Percentiles rank a stretch among this genome's conserved stretches.
These are phyloP conservation scores for Penicillium sp. DNA, from an alignment of 2,329 filamentous ascomycete species.

Conservation along the genomic window DNA sequence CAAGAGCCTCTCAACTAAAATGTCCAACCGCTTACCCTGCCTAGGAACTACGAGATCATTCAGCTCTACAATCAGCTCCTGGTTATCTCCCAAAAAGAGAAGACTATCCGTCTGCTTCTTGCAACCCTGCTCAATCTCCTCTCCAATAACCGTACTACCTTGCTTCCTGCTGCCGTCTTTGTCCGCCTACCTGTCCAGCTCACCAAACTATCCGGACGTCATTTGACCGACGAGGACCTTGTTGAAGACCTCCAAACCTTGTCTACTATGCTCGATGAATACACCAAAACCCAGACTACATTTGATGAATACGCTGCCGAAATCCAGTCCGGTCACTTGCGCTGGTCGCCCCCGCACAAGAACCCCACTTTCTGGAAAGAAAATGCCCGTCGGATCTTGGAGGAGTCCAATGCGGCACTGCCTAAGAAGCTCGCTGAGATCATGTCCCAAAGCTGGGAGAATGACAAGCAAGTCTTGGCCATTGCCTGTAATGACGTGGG, in stretches of 20 bases:
- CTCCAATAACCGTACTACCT: slow-evolving; percentile 64
- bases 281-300: slow-evolving; percentile 68
- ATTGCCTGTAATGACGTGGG: slow-evolving; percentile 93
- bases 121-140: slow-evolving; percentile 89
- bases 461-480: slow-evolving; percentile 80
- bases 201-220: slow-evolving; percentile 55
- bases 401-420: slow-evolving; percentile 76
- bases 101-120: slow-evolving; percentile 88
- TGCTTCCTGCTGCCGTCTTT: slow-evolving; percentile 81
- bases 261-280: slow-evolving; percentile 77
- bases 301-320: slow-evolving; percentile 75
- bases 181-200: slow-evolving; percentile 72
- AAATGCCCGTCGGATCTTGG: slow-evolving; percentile 83
- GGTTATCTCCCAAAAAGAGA: slow-evolving; percentile 92
- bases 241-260: slow-evolving; percentile 50
- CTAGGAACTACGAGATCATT: slow-evolving; percentile 87
- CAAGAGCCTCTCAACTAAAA: not conserved
- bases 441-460: slow-evolving; percentile 77
- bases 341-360: slow-evolving; percentile 90
- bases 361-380: slow-evolving; percentile 88
- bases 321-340: slow-evolving; percentile 79
- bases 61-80: slow-evolving; percentile 90
- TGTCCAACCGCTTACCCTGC: slow-evolving; percentile 6
- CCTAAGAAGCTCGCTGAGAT: slow-evolving; percentile 83
- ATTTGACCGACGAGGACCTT: slow-evolving; percentile 51